phyloP scores from a whole-genome alignment of 164 flowering plant genomes.

The Cinnamomum chago region DNA sequence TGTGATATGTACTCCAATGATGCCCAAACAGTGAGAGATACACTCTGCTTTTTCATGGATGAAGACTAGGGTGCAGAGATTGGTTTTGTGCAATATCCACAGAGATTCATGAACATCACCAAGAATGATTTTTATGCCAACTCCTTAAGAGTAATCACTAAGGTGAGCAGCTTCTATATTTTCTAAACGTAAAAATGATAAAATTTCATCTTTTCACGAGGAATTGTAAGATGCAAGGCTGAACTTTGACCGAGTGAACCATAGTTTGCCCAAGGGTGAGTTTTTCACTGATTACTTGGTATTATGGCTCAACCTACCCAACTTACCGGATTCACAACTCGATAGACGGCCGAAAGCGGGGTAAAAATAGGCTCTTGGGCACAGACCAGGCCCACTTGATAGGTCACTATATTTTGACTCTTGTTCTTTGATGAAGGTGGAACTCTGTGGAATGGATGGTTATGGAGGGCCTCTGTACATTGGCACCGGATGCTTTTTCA shows the following conservation, averaged over 20 bases:
- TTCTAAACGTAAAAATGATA: background rate
- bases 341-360: too few relatives aligned
- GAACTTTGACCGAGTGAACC: background rate
- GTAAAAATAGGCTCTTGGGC: background rate
- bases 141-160: background rate
- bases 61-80: constrained; percentile 26
- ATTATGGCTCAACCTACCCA: too few relatives aligned
- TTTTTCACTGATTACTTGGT: too few relatives aligned
- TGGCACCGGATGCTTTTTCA: constrained; percentile 75
- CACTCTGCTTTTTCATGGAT: constrained; percentile 32
- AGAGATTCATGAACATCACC: constrained; percentile 19
- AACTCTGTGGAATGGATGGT: constrained; percentile 28
- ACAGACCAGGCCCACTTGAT: background rate
- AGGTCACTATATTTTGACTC: background rate
- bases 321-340: too few relatives aligned
- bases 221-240: background rate
- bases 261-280: too few relatives aligned
- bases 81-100: constrained; percentile 32
- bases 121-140: constrained; percentile 20
- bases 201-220: background rate
- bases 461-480: constrained; percentile 49
- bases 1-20: constrained; percentile 38
- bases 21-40: constrained; percentile 27
- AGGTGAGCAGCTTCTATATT: constrained; percentile 9
- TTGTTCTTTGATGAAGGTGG: constrained; percentile 10